Base-by-base conservation (phyloP, 164 flowering plant species). In the Protea cynaroides region DNA sequence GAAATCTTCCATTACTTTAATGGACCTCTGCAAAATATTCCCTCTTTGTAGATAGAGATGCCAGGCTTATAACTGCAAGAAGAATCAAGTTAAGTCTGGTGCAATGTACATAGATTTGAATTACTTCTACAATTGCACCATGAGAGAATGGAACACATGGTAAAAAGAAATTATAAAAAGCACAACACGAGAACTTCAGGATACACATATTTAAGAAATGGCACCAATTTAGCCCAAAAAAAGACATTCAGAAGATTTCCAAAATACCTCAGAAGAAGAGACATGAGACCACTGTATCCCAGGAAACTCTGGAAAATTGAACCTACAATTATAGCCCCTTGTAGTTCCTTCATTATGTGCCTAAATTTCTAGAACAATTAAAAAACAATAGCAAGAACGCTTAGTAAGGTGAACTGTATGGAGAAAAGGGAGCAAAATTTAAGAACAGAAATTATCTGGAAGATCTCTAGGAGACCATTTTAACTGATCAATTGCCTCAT, bases 311-410 rank as follows among this genome's bases (percentile, higher is more conserved):
- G 98, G 73, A 90, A 88, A 68, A 88, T 61, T 62, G 98, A 88
- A 54, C 96, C 90, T 66, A 93, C 75, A 70, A 93, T 87, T 61
- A 93, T 82, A 52, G 92, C 98, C 61, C 98, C 98, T 75, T 93
- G 98, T 46, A 93, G 62, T 74, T 93, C 98, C 71, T 80, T 86
- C 98, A 93, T 93, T 69, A 84, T 88, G 74, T 82, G 85, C 78
- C 82, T 81, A 72, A 93, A 93, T 76, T 84, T 93, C 98, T 90
- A 86, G 75, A 78, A 25, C 64, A 58, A 71, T 64, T 38, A 49
- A 65, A 38, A 21, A 58, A 49, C 25, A 63, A 43, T 36, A 23
- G 36, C 25, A 52, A 40, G 23, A 58, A 44, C 24, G 62, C 4
- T 52, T 14, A 51, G 21, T 55, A 29, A 44, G 52, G 15, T 37